Evolutionary conservation across 2,329 filamentous ascomycete species (phyloP).

Genomic region (Trichoderma hamatum): DNA sequence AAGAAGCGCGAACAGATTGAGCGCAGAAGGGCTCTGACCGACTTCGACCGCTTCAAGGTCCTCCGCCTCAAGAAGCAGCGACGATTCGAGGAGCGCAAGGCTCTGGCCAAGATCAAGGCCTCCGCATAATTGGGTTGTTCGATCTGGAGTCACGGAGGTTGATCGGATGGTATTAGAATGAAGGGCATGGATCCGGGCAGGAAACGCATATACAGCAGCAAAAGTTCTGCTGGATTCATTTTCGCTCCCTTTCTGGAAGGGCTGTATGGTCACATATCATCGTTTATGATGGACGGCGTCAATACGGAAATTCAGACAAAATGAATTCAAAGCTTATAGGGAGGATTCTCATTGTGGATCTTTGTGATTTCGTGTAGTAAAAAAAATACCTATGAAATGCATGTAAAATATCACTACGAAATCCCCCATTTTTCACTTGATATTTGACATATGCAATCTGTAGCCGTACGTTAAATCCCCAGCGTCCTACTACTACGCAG

Average conservation of each 20-base stretch:
- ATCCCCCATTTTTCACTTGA: not conserved
- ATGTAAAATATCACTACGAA: constrained; percentile 36
- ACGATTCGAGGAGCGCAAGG: constrained; percentile 97
- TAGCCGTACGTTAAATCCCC: not conserved
- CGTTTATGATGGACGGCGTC: constrained; percentile 65
- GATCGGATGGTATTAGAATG: constrained; percentile 44
- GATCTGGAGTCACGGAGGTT: constrained; percentile 38
- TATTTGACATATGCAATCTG: constrained; percentile 7
- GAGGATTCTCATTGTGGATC: constrained; percentile 34
- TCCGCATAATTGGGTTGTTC: constrained; percentile 61
- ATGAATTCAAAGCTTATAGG: constrained; percentile 43
- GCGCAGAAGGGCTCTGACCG: constrained; percentile 87
- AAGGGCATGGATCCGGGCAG: constrained; percentile 42
- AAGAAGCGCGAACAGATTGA: constrained; percentile 87
- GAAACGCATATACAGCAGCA: constrained; percentile 43
- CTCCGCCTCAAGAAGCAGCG: constrained; percentile 99
- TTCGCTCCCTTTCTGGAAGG: constrained; percentile 60
- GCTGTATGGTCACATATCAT: constrained; percentile 67
- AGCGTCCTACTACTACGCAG: not conserved
- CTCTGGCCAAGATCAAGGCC: constrained; percentile 88
- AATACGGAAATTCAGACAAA: constrained; percentile 62
- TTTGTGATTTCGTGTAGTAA: constrained; percentile 30
- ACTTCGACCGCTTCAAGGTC: constrained; percentile 99
- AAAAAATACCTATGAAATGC: constrained; percentile 30
- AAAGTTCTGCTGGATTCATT: constrained; percentile 62